These are phyloP conservation scores for Pseudogymnoascus sp. DNA, from an alignment of 2,329 filamentous ascomycete species.

Conservation along the genomic window DNA sequence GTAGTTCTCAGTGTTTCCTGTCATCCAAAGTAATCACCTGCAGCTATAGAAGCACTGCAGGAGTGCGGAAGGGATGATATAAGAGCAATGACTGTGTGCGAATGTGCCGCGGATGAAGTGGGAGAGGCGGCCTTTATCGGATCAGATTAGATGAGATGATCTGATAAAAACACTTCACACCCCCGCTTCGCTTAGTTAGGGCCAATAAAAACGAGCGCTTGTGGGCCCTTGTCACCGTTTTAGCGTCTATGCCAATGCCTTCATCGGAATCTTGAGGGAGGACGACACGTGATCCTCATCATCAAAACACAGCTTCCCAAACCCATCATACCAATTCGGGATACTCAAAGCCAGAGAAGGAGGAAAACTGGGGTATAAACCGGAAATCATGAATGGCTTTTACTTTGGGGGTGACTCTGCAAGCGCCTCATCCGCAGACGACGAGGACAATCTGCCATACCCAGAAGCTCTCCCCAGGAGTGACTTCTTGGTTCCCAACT, in stretches of 20 bases:
- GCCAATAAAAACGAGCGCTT: neutral
- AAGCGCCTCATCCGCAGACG: slow-evolving; percentile 35
- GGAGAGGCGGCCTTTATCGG: slow-evolving; percentile 9
- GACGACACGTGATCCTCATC: slow-evolving; percentile 5
- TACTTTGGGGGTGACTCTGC: slow-evolving; percentile 32
- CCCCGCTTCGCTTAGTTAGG: neutral
- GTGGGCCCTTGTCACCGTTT: slow-evolving; percentile 1
- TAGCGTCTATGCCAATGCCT: neutral
- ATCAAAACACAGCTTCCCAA: neutral
- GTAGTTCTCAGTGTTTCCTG: neutral
- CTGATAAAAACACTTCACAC: slow-evolving; percentile 7
- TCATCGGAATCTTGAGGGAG: slow-evolving; percentile 4
- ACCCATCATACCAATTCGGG: neutral
- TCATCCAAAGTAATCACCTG: neutral
- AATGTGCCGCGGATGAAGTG: slow-evolving; percentile 1
- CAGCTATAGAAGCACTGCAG: slow-evolving; percentile 7
- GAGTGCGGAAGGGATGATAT: neutral
- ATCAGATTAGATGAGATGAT: slow-evolving; percentile 11
- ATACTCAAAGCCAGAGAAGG: neutral
- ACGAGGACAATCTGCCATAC: slow-evolving; percentile 74
- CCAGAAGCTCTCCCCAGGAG: slow-evolving; percentile 73
- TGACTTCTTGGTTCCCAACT: slow-evolving; percentile 72
- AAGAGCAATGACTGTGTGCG: slow-evolving; percentile 7
- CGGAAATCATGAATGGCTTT: slow-evolving; percentile 39
- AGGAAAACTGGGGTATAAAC: neutral